phyloP scores from a whole-genome alignment of 2,329 filamentous ascomycete genomes.

The Exophiala mesophila region DNA sequence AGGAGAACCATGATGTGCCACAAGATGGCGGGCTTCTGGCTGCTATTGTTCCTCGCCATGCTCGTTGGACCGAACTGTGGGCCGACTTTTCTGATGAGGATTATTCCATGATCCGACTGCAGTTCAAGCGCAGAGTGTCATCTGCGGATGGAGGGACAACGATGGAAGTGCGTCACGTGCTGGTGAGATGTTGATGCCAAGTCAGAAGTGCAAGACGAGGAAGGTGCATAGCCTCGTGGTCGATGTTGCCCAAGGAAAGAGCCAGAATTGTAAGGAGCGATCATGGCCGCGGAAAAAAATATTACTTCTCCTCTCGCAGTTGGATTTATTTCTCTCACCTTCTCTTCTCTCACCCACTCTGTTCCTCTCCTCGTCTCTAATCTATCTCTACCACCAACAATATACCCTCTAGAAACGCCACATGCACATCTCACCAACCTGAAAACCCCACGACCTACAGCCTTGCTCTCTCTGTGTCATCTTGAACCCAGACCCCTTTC shows the following conservation, averaged over 20 bases:
- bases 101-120: background rate
- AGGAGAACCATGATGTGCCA: background rate
- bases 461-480: slow-evolving; percentile 55
- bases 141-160: background rate
- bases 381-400: too few species aligned
- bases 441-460: slow-evolving; percentile 20
- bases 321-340: too few species aligned
- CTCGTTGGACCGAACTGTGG: background rate
- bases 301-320: too few species aligned
- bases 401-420: too few species aligned
- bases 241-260: too few species aligned
- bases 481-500: slow-evolving; percentile 6
- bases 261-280: too few species aligned
- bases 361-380: too few species aligned
- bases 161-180: background rate
- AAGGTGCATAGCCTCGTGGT: too few species aligned
- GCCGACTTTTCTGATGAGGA: background rate
- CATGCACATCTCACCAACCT: background rate
- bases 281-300: too few species aligned
- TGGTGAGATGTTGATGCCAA: background rate
- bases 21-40: background rate
- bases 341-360: too few species aligned
- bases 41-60: background rate
- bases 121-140: background rate
- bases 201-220: too few species aligned